Evolutionary conservation across 1,284 basidiomycete species (phyloP), one percentile per base, ranked within the genome.

Genomic region (Pseudozyma flocculosa): DNA sequence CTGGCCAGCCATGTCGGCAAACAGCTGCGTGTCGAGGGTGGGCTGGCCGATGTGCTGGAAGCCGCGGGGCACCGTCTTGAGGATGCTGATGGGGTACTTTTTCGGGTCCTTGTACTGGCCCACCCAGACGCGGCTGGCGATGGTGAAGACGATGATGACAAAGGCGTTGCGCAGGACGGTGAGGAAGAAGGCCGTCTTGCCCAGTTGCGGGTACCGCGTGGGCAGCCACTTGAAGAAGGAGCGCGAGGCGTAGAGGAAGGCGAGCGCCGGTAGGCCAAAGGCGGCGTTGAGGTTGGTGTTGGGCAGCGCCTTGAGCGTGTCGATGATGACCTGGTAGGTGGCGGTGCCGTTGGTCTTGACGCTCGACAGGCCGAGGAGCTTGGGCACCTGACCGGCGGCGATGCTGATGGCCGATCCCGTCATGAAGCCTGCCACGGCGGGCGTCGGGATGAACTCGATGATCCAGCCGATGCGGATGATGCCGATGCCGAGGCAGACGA

Each of bases 401-500:
- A 78, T 78, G 40, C 73, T 71, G 36, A 76, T 68, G 41, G 77
- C 79, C 7, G 70, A 73, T 22, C 79, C 79, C 1, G 83, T 83
- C 82, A 83, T 83, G 79, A 84, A 97, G 15, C 92, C 92, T 61
- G 90, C 89, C 37, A 97, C 90, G 8, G 92, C 92, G 0, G 92
- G 91, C 3, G 85, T 83, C 18, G 90, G 88, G 62, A 95, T 97
- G 78, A 97, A 94, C 78, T 97, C 94, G 56, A 97, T 87, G 42
- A 98, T 81, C 90, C 93, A 95, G 1, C 94, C 94, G 7, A 97
- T 74, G 24, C 94, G 85, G 3, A 98, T 81, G n/a, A 97, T 80
- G 50, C 95, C 94, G 40, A 98, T 87, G 36, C 84, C 89, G 37
- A 97, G 85, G n/a, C 91, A 88, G 78, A 95, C 90, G 78, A 92